Conservation (phyloP, 306 rosid genomes). For the Corylus heterophylla region DNA sequence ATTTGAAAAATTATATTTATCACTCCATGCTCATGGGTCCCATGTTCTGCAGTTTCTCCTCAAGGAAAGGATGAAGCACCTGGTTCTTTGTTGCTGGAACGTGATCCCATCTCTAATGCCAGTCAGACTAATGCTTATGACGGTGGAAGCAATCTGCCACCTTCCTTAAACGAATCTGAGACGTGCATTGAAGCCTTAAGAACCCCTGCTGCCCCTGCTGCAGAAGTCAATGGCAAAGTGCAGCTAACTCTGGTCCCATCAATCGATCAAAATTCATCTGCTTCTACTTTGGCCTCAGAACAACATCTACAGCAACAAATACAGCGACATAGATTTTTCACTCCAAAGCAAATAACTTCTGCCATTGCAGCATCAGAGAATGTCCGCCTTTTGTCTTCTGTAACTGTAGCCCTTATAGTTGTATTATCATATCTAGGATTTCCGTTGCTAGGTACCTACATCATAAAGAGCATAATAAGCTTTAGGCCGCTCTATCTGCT, state of each 20-base stretch:
- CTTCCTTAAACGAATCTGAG: constrained; percentile 21
- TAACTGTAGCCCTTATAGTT: constrained; percentile 51
- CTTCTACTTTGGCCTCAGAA: constrained; percentile 28
- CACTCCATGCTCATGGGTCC: constrained; percentile 5
- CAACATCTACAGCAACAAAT: constrained; percentile 6
- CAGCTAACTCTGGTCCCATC: constrained; percentile 9
- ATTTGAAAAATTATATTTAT: constrained; percentile 5
- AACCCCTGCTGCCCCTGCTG: constrained; percentile 20
- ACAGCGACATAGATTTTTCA: constrained; percentile 24
- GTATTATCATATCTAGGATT: constrained; percentile 48
- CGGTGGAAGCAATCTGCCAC: constrained; percentile 23
- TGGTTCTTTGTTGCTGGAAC: constrained; percentile 31
- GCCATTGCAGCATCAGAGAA: constrained; percentile 58
- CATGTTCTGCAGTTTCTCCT: constrained; percentile 41
- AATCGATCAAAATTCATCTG: constrained; percentile 23
- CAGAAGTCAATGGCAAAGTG: constrained; percentile 31
- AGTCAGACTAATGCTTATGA: constrained; percentile 11
- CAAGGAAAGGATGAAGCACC: constrained; percentile 30
- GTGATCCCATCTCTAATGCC: constrained; percentile 22
- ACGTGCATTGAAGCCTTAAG: constrained; percentile 20
- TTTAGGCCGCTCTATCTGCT: constrained; percentile 67
- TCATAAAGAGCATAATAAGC: constrained; percentile 40
- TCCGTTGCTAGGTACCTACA: constrained; percentile 37
- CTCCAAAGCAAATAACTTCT: constrained; percentile 41
- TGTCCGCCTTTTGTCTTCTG: constrained; percentile 54